Evolutionary conservation across 31 red algal species (phyloP), one percentile per base, ranked within the genome.

Genomic region (Asparagopsis taxiformis): DNA sequence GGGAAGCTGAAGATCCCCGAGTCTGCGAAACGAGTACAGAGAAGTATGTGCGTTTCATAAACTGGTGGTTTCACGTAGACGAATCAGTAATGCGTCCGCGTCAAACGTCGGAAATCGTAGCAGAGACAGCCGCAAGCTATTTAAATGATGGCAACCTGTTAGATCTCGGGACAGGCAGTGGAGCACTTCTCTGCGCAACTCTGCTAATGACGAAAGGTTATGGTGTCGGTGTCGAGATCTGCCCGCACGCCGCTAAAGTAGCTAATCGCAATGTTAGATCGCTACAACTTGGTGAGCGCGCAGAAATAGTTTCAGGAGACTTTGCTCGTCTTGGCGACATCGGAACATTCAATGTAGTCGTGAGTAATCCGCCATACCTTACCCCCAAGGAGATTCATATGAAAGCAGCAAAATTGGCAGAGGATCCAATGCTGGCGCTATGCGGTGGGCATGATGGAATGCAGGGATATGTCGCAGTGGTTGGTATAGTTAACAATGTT

Each of bases 291-390:
- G 17, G 32, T 4, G 64, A 51, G 43, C 19, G 31, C 17, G 49
- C 0, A 22, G n/a, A 17, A 3, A 44, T 49, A 31, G 32, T 6
- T 19, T 23, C 26, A n/a, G 64, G 48, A 21, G 38, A 68, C 5
- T n/a, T 41, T 49, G 3, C 28, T 36, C n/a, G 64, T 31, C 5
- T n/a, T 21, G 31, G 20, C n/a, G 64, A 19, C 9, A 20, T 36
- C 16, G 64, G 35, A 48, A 15, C 26, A 24, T 36, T 68, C 6
- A 22, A 68, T 49, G 38, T 68, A 4, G 43, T 68, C 11, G 38
- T 68, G n/a, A 50, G 64, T 21, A 68, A 68, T 31, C 64, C 64
- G 20, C 64, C 64, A 43, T 68, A 68, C 37, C 48, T 68, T 7
- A 68, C 64, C 20, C 3, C n/a, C 3, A 28, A 8, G 8, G 64